Evolutionary conservation across 495 filamentous ascomycete genomes (phyloP), one percentile per base, ranked within the genome.

Genomic region (Penicillium crystallinum): DNA sequence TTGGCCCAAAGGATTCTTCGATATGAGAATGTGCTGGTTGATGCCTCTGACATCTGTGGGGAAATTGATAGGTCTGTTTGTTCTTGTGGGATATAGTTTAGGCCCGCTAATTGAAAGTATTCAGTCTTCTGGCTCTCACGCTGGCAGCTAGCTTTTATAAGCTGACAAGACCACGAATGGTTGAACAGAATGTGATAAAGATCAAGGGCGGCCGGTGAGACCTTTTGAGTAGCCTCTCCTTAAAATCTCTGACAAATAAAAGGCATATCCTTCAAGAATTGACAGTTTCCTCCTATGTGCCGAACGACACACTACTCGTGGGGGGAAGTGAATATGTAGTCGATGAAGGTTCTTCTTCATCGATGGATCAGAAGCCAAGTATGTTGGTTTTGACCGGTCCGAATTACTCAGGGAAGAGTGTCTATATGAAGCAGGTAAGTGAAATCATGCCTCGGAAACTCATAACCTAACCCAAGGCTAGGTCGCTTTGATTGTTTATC

Each of bases 351-450:
- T 1, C 18, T 10, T 2, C 19, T 22, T 47, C 39, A 10, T 52
- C 34, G 4, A 14, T 33, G 11, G 51, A 54, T 12, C 39, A 61
- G 47, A 57, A 61, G 33, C 86, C 89, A 5, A 91, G 84, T 52
- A 89, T 91, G 78, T 62, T 97, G 2, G 68, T 97, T 6, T 63
- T 97, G 59, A 97, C 93, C 0, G 93, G 93, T 1, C 91, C 93
- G 31, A 97, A 98, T 58, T 95, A 90, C 70, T 97, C 93, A 0
- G 95, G 93, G 7, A 97, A 97, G 64, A 96, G 90, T 61, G 81
- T 97, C 25, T 96, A 96, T 68, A 84, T 98, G 70, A 97, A 95
- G 66, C 93, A 96, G 63, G 82, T 76, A 42, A 58, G 53, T 6
- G 1, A 1, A 7, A 8, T 6, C 5, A 4, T n/a, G 14, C 21